Evolutionary conservation across 768 basidiomycete genomes (phyloP).

Genomic region (Lactarius trivialis): DNA sequence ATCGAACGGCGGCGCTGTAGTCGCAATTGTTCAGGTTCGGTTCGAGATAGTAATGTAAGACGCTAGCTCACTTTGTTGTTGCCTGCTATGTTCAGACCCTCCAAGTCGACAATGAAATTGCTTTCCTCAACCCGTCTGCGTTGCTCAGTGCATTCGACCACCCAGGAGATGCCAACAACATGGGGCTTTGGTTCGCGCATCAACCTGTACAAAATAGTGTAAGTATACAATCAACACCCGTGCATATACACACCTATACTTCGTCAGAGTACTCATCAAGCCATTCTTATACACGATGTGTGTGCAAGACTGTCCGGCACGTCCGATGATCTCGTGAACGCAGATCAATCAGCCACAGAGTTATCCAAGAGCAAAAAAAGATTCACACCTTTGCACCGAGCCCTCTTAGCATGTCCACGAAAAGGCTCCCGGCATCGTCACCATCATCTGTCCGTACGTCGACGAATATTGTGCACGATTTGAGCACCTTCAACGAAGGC

Average conservation of each 20-base stretch:
- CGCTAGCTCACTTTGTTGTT: constrained; percentile 48
- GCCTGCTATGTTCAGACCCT: constrained; percentile 48
- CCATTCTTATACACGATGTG: constrained; percentile 88
- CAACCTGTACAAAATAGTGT: constrained; percentile 33
- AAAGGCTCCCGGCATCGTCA: constrained; percentile 73
- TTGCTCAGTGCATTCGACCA: constrained; percentile 78
- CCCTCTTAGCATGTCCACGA: constrained; percentile 73
- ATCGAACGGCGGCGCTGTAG: constrained; percentile 68
- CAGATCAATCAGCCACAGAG: not conserved
- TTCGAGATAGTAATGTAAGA: not conserved
- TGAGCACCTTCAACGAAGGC: constrained; percentile 48
- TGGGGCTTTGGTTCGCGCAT: constrained; percentile 62
- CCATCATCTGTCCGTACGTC: constrained; percentile 72
- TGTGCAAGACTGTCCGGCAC: constrained; percentile 68
- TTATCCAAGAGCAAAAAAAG: not conserved
- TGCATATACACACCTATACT: constrained; percentile 49
- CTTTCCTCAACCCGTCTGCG: constrained; percentile 56
- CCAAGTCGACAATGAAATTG: constrained; percentile 59
- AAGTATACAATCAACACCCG: not conserved
- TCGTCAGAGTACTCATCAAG: constrained; percentile 60
- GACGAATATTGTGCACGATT: constrained; percentile 75
- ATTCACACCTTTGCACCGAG: constrained; percentile 71
- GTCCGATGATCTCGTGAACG: constrained; percentile 49
- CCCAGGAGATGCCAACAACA: constrained; percentile 84
- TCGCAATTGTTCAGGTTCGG: constrained; percentile 4